Percentiles rank a stretch among this genome's conserved stretches.
Evolutionary conservation across 176 grass and related monocot species (phyloP).

Genomic region (Lolium perenne): DNA sequence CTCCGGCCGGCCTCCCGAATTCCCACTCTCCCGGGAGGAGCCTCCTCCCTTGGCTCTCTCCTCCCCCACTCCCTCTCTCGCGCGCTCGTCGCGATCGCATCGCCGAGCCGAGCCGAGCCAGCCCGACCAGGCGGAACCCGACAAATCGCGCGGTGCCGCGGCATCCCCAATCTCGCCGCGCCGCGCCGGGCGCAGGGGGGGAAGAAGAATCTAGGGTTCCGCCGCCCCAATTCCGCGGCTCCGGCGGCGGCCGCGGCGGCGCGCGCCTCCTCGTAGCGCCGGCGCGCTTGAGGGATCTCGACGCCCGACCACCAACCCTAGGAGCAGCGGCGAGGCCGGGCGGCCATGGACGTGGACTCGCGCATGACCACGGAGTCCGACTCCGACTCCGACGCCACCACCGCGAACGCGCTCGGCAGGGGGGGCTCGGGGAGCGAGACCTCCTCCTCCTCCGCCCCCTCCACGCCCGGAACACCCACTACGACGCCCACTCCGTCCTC

Average conservation of each 20-base stretch:
- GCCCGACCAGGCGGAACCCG: too few species aligned
- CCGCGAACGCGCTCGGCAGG: constrained; percentile 29
- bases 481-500: neutral
- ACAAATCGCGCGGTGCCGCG: constrained; percentile 31
- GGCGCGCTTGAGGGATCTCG: constrained; percentile 55
- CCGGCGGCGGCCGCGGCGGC: constrained; percentile 31
- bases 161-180: constrained; percentile 22
- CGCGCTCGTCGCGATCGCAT: constrained; percentile 46
- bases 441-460: constrained; percentile 39
- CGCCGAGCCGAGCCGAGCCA: too few species aligned
- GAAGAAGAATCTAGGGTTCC: constrained; percentile 36
- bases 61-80: neutral
- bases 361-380: constrained; percentile 74
- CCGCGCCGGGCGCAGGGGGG: neutral
- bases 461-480: constrained; percentile 39
- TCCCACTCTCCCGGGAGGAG: constrained; percentile 22
- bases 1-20: constrained; percentile 34
- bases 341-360: constrained; percentile 78
- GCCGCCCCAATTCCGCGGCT: constrained; percentile 11
- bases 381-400: constrained; percentile 64
- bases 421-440: constrained; percentile 44
- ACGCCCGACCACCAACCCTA: constrained; percentile 38
- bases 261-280: constrained; percentile 15
- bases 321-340: neutral
- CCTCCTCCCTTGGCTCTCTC: neutral